phyloP scores from a whole-genome alignment of 2,329 filamentous ascomycete species.

The Epichloe coenophiala region DNA sequence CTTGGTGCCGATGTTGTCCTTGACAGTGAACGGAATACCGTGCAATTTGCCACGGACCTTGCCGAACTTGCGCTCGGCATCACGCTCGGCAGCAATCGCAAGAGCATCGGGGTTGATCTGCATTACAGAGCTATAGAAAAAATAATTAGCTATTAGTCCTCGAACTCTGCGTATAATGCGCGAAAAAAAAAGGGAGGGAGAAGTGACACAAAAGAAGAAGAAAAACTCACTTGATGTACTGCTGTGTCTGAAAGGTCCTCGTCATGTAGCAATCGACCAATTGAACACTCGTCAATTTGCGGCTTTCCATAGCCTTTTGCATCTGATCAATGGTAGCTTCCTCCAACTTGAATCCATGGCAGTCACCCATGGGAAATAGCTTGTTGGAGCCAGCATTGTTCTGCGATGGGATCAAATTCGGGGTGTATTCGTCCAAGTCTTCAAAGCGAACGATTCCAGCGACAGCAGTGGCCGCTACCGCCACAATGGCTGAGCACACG shows the following conservation, averaged over 20 bases:
- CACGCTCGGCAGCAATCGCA: constrained; percentile 44
- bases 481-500: background rate
- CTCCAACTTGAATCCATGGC: constrained; percentile 47
- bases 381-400: constrained; percentile 22
- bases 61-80: constrained; percentile 44
- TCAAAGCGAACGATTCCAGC: background rate
- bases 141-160: too few relatives aligned
- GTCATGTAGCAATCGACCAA: constrained; percentile 49
- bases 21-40: constrained; percentile 63
- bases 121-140: constrained; percentile 35
- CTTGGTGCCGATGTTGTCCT: constrained; percentile 57
- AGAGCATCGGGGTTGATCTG: constrained; percentile 57
- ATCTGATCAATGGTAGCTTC: constrained; percentile 59
- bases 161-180: too few relatives aligned
- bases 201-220: background rate
- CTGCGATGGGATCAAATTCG: constrained; percentile 21
- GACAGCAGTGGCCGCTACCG: background rate
- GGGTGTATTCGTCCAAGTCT: constrained; percentile 12
- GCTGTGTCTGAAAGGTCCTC: constrained; percentile 46
- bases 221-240: constrained; percentile 44
- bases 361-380: constrained; percentile 49
- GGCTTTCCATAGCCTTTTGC: constrained; percentile 41
- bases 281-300: constrained; percentile 42
- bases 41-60: constrained; percentile 52
- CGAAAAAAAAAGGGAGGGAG: too few relatives aligned